Base-by-base conservation (phyloP, 2,329 filamentous ascomycete genomes). In the Pseudogymnoascus sp. region DNA sequence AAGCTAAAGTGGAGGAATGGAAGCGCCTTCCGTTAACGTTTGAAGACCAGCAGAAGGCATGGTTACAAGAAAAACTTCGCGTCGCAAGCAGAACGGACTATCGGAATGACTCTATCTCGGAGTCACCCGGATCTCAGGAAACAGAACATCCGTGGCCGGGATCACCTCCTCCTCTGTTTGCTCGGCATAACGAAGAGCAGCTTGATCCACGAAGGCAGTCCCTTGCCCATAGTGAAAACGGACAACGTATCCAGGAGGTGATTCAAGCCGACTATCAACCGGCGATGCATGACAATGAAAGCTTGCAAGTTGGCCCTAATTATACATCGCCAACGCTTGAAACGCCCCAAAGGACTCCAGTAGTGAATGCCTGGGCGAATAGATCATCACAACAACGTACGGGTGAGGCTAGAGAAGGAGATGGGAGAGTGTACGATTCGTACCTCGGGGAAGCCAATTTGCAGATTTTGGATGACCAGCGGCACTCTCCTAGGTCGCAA, bases 1-100 rank as follows among this genome's bases (percentile, higher is more conserved):
- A 49, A 14, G 43, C 43, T 23, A 49, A 49, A 49, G 43, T 49
- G 43, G 23, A 49, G n/a, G 43, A 49, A 49, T 49, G 43, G 43
- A 49, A 16, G 43, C 9, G 12, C 43, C n/a, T 49, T 49, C 43
- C 43, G 23, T 49, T 49, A 49, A 49, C 21, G 43, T 49, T 9
- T 49, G 43, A 49, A 28, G 43, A 49, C 43, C 21, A 49, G 23
- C 43, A 7, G 23, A 49, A 49, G 23, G n/a, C 43, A 25, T 49
- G 43, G 43, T 49, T 25, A 3, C 43, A 28, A 49, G 43, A 28
- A 7, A 49, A 49, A 7, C 23, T 49, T n/a, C 43, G 16, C 9
- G 43, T 49, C 2, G 14, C n/a, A n/a, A 28, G n/a, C 23, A 14
- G 43, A 28, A 49, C 12, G n/a, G 43, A 49, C n/a, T 49, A 28